Evolutionary conservation across 441 rosid genomes (phyloP).

Genomic region (Corymbia calophylla): DNA sequence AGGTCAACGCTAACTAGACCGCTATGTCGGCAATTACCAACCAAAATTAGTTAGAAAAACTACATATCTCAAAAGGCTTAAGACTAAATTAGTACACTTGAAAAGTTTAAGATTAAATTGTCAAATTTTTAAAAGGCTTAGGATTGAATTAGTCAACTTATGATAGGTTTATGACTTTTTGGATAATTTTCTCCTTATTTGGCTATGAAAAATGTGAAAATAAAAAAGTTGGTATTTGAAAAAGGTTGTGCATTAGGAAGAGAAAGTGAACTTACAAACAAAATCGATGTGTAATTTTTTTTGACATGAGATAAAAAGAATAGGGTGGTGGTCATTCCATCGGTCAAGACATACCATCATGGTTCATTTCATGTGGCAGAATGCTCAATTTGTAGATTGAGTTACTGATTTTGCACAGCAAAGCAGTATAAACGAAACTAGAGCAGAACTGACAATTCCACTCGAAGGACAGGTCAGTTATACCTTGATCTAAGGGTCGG

Average conservation of each 20-base stretch:
- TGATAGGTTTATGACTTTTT: fast-evolving
- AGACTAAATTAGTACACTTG: too few species aligned
- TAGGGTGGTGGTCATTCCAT: background rate
- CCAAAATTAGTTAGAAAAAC: too few species aligned
- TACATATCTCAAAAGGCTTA: background rate
- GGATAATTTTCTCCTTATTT: background rate
- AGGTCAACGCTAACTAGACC: background rate
- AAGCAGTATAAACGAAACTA: background rate
- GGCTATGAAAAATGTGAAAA: background rate
- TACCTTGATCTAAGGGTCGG: background rate
- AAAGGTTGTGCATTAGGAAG: background rate
- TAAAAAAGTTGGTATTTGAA: background rate
- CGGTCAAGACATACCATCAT: background rate
- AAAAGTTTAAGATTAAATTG: too few species aligned
- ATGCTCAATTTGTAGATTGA: background rate
- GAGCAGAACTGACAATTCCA: background rate
- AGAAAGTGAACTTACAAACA: background rate
- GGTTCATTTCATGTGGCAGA: background rate
- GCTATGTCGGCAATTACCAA: background rate
- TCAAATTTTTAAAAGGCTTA: too few species aligned
- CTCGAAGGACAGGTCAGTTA: background rate
- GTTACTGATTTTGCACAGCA: background rate
- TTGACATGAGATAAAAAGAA: background rate
- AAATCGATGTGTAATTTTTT: background rate
- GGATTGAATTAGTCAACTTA: fast-evolving